Conservation (phyloP, 305 asterid species). For the Fraxinus sp. region DNA sequence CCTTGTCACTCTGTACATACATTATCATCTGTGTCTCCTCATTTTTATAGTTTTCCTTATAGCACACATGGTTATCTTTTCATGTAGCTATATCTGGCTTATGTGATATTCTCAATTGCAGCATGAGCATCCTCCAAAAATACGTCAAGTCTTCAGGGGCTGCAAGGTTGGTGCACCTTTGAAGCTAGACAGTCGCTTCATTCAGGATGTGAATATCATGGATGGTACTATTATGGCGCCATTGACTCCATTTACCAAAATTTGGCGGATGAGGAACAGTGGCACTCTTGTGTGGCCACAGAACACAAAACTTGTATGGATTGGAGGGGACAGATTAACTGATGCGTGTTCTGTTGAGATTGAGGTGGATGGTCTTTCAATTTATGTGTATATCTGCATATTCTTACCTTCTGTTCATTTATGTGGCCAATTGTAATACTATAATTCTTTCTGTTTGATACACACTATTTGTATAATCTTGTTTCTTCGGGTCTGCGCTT, state of each 20-base stretch:
- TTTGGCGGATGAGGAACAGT: slow-evolving; percentile 93
- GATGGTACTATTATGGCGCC: slow-evolving; percentile 86
- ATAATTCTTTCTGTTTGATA: neutral
- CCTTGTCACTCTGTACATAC: slow-evolving; percentile 35
- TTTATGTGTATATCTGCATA: neutral
- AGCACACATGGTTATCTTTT: neutral
- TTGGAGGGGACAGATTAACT: slow-evolving; percentile 81
- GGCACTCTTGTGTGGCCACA: slow-evolving; percentile 70
- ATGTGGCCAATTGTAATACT: neutral
- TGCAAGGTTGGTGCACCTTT: slow-evolving; percentile 29
- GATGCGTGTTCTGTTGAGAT: slow-evolving; percentile 47
- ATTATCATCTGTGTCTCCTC: neutral
- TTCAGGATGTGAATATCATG: slow-evolving; percentile 69
- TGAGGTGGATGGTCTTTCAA: slow-evolving; percentile 36
- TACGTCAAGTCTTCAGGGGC: slow-evolving; percentile 39
- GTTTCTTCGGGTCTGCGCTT: neutral
- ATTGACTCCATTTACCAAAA: slow-evolving; percentile 72
- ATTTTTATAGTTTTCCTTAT: neutral
- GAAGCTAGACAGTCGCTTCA: slow-evolving; percentile 70
- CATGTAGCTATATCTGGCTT: neutral
- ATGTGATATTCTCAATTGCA: slow-evolving; percentile 24
- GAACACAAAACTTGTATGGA: slow-evolving; percentile 78
- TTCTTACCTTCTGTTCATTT: neutral
- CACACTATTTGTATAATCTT: neutral
- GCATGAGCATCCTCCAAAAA: slow-evolving; percentile 32